Base-by-base conservation (phyloP, 2,329 filamentous ascomycete genomes). In the Phialophora expanda region DNA sequence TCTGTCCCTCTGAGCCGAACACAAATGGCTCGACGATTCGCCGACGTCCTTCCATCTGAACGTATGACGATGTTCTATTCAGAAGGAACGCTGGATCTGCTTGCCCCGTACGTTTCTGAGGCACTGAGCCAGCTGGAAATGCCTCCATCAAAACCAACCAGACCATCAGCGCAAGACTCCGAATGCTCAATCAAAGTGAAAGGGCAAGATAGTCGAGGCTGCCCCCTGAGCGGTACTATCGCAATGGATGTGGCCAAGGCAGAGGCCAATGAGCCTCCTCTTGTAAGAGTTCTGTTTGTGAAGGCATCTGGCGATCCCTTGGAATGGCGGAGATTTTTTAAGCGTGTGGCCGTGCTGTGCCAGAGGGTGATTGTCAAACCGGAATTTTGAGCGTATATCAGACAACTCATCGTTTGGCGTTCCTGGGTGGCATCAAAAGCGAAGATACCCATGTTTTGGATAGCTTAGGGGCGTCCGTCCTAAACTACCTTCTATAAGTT, bases 291-390 rank as follows among this genome's bases (percentile, higher is more conserved):
- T 30, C 86, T 92, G 59, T 98, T 99, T 76, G 86, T 96, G 71
- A 99, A 99, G 80, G 85, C 91, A 61, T 97, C 97, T 80, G 95
- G 95, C 5, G 95, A 99, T 81, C 95, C 95, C 4, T 80, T 99
- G 57, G 94, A 98, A 81, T 99, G 96, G 95, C 87, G 95, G 67
- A 84, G 95, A 38, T 92, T 99, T 76, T 99, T 99, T 83, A 99
- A 99, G 80, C 93, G 92, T 78, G 86, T 97, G n/a, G 91, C 91
- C 32, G 83, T 96, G 69, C 82, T 94, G 66, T 96, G 93, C 79
- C 91, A 91, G 75, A 92, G 97, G 75, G 92, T 88, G 8, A 89
- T 98, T 53, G 91, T 88, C 76, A 84, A 84, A 70, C 86, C 86
- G 55, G 81, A 85, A 65, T 73, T 74, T 62, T 80, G 65, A 64